These are phyloP conservation scores for Mycena venus DNA, from an alignment of 768 basidiomycete species.

Conservation along the genomic window DNA sequence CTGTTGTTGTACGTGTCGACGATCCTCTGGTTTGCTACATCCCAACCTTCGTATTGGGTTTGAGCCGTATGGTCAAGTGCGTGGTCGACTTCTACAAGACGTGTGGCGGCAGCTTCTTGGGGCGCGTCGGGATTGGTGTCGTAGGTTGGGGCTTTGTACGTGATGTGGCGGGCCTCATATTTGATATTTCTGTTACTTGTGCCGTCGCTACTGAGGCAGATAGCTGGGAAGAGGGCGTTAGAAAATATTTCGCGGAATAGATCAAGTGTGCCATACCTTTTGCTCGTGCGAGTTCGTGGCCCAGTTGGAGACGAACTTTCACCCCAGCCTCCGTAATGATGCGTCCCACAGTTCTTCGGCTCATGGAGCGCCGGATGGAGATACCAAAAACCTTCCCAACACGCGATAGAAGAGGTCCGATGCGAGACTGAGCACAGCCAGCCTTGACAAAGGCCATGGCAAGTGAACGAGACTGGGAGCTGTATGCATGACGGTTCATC, in stretches of 20 bases:
- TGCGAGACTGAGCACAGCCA: neutral
- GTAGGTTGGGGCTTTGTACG: slow-evolving; percentile 3
- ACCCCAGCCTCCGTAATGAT: slow-evolving; percentile 20
- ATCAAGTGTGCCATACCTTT: neutral
- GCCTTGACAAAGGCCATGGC: neutral
- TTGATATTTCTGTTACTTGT: slow-evolving; percentile 30
- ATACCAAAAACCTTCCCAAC: slow-evolving; percentile 12
- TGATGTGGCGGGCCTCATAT: slow-evolving; percentile 28
- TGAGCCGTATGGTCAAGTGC: slow-evolving; percentile 36
- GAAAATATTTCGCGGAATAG: too few relatives aligned
- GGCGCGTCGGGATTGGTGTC: neutral
- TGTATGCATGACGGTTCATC: neutral
- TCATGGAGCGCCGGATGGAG: neutral
- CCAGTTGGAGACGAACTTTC: slow-evolving; percentile 6
- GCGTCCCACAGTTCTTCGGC: slow-evolving; percentile 7
- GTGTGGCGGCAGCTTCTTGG: neutral
- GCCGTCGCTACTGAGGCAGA: slow-evolving; percentile 22
- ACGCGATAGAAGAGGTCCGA: neutral
- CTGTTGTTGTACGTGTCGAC: slow-evolving; percentile 19
- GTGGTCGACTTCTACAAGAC: slow-evolving; percentile 21
- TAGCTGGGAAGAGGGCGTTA: neutral
- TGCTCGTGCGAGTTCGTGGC: slow-evolving; percentile 1
- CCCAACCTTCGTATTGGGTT: slow-evolving; percentile 34
- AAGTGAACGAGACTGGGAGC: neutral
- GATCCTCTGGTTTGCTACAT: slow-evolving; percentile 14